A percentile compares a stretch with the other conserved stretches of the same genome.
These are phyloP conservation scores for Pascua guehoae DNA, from an alignment of 1,284 basidiomycete species.

Conservation along the genomic window DNA sequence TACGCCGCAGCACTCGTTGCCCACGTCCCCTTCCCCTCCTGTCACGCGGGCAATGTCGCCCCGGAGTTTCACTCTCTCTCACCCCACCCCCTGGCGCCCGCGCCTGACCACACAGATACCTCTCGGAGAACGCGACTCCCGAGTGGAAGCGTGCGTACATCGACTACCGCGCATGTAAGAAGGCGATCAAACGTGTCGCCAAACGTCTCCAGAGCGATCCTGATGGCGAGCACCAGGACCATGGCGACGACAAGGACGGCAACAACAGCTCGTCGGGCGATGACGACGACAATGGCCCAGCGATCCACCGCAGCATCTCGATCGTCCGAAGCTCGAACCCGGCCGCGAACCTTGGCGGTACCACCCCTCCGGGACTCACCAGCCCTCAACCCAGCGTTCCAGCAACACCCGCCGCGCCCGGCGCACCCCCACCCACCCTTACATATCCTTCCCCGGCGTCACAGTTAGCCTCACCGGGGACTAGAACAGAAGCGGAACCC, in stretches of 20 bases:
- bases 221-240: constrained; percentile 1
- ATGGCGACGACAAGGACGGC: constrained; percentile 19
- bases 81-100: not conserved
- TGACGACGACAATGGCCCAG: constrained; percentile 44
- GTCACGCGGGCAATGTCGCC: not conserved
- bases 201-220: constrained; percentile 16
- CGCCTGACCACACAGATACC: constrained; percentile 31
- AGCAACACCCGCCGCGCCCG: not conserved
- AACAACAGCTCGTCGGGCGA: constrained; percentile 28
- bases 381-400: too few species aligned
- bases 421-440: too few species aligned
- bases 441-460: too few species aligned
- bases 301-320: not conserved
- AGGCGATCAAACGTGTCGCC: constrained; percentile 45
- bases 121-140: constrained; percentile 46
- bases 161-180: constrained; percentile 49
- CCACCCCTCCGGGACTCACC: not conserved
- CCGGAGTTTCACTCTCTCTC: not conserved
- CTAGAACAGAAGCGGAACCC: too few species aligned
- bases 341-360: not conserved
- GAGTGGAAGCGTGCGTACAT: constrained; percentile 51
- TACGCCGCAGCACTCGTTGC: not conserved
- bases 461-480: too few species aligned
- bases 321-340: not conserved
- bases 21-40: not conserved